These are phyloP conservation scores for Chaetomium fimeti DNA, from an alignment of 495 filamentous ascomycete genomes.

Conservation along the genomic window DNA sequence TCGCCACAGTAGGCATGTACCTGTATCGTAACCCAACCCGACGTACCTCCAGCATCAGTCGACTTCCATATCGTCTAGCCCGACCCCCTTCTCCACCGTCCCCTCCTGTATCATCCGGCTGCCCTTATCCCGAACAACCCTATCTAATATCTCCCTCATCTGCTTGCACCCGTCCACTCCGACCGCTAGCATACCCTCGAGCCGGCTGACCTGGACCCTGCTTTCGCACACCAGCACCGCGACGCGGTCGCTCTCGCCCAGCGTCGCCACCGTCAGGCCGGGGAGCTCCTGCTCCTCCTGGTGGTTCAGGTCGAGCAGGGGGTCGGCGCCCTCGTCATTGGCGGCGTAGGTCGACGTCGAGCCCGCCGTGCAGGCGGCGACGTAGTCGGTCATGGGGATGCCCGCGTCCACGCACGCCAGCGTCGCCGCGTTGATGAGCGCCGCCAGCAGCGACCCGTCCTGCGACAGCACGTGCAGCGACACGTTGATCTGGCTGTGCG, in stretches of 20 bases:
- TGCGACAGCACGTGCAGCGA: slow-evolving; percentile 83
- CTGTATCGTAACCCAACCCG: neutral
- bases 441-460: slow-evolving; percentile 86
- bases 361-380: slow-evolving; percentile 83
- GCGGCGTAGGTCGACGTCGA: slow-evolving; percentile 65
- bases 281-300: slow-evolving; percentile 90
- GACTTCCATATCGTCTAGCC: slow-evolving; percentile 46
- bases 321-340: slow-evolving; percentile 71
- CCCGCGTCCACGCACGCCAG: slow-evolving; percentile 93
- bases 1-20: neutral
- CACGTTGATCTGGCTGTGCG: slow-evolving; percentile 79
- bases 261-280: slow-evolving; percentile 78
- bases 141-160: slow-evolving; percentile 73
- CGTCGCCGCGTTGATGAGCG: slow-evolving; percentile 86
- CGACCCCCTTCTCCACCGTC: slow-evolving; percentile 44
- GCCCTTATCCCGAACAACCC: slow-evolving; percentile 65
- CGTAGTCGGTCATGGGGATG: slow-evolving; percentile 87
- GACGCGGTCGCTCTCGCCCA: slow-evolving; percentile 70
- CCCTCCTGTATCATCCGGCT: slow-evolving; percentile 62
- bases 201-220: slow-evolving; percentile 66
- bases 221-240: slow-evolving; percentile 81
- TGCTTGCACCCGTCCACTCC: slow-evolving; percentile 90
- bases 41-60: slow-evolving; percentile 29
- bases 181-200: slow-evolving; percentile 90
- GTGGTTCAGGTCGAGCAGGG: slow-evolving; percentile 81